A percentile compares a stretch with the other conserved stretches of the same genome.
Evolutionary conservation across 306 rosid genomes (phyloP).

Genomic region (Cicer pinnatifidum): DNA sequence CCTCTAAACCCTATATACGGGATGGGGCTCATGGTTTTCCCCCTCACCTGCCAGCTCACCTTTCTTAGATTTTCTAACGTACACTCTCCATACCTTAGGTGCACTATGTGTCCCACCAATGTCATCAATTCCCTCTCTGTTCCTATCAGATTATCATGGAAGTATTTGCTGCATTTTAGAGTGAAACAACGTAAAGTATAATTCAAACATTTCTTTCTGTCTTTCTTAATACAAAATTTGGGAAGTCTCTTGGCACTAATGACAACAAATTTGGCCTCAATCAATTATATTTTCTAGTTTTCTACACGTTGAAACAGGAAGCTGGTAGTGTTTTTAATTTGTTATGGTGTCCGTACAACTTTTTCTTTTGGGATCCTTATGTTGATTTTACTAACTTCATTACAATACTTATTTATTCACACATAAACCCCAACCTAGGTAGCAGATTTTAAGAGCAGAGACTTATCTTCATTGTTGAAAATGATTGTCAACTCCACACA

Average conservation of each 20-base stretch:
- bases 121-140: too few species aligned
- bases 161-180: slow-evolving; percentile 21
- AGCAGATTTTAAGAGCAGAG: slow-evolving; percentile 5
- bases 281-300: background rate
- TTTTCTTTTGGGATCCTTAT: slow-evolving; percentile 10
- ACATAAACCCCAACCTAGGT: background rate
- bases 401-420: background rate
- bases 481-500: slow-evolving; percentile 10
- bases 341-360: slow-evolving; percentile 12
- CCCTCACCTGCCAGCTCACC: too few species aligned
- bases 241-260: background rate
- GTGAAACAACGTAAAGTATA: slow-evolving; percentile 3
- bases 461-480: slow-evolving; percentile 16
- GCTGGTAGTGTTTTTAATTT: slow-evolving; percentile 25
- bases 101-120: too few species aligned
- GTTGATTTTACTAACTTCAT: slow-evolving; percentile 4
- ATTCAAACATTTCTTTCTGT: background rate
- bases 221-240: slow-evolving; percentile 19
- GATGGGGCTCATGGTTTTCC: too few species aligned
- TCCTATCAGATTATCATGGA: background rate
- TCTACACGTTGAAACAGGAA: slow-evolving; percentile 7
- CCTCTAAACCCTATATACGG: too few species aligned
- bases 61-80: too few species aligned
- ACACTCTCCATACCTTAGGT: too few species aligned
- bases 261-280: background rate